phyloP scores from a whole-genome alignment of 768 basidiomycete species.

The Clitopilus hobsonii region DNA sequence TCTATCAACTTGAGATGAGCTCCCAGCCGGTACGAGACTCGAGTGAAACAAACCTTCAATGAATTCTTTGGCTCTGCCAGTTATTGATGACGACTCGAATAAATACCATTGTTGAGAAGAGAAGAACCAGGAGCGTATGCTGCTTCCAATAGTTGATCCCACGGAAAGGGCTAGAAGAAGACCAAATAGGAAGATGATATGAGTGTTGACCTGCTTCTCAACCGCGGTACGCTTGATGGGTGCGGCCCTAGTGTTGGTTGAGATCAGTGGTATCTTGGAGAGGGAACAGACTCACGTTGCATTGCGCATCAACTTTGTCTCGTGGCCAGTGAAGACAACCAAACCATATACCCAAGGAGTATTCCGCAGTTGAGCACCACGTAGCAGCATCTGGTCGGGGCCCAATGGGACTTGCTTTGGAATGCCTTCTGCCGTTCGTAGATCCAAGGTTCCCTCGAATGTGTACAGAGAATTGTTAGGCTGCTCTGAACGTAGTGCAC shows the following conservation, averaged over 20 bases:
- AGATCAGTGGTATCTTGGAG: neutral
- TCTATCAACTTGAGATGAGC: conserved; percentile 42
- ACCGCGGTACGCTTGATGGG: conserved; percentile 97
- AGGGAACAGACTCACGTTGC: conserved; percentile 67
- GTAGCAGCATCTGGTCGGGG: conserved; percentile 89
- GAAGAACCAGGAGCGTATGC: conserved; percentile 89
- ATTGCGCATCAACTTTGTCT: conserved; percentile 97
- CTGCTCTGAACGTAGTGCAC: conserved; percentile 89
- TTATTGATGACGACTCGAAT: conserved; percentile 52
- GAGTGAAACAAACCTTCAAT: conserved; percentile 60
- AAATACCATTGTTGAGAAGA: conserved; percentile 90
- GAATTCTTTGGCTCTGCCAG: conserved; percentile 69
- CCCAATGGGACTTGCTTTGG: conserved; percentile 86
- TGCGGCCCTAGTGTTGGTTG: conserved; percentile 58
- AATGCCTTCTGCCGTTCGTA: conserved; percentile 49
- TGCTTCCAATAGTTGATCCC: conserved; percentile 89
- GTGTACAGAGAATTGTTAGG: conserved; percentile 98
- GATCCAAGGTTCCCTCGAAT: conserved; percentile 79
- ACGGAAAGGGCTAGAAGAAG: conserved; percentile 83
- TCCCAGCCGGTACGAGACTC: neutral
- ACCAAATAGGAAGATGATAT: conserved; percentile 92
- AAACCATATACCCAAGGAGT: conserved; percentile 96
- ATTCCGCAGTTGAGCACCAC: conserved; percentile 94
- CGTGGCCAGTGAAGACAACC: conserved; percentile 93
- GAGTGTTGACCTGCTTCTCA: conserved; percentile 91